Evolutionary conservation across 805 yeast genomes (phyloP).

Genomic region (Cyberlindnera xylosilytica): DNA sequence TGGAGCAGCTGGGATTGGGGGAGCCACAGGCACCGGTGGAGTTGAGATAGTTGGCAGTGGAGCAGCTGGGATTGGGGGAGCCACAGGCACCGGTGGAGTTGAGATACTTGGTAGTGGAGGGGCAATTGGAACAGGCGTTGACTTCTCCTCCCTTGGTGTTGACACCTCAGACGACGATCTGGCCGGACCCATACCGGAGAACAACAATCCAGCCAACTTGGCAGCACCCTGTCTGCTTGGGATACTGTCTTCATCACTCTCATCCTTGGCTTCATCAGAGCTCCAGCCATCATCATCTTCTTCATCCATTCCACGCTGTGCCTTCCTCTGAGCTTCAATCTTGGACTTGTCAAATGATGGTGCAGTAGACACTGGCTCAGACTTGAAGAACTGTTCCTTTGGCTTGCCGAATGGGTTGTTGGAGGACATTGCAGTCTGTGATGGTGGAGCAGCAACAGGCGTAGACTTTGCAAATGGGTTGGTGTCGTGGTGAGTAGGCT

Average conservation of each 20-base stretch:
- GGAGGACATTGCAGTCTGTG: constrained; percentile 21
- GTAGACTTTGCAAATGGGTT: constrained; percentile 26
- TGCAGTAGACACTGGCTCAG: constrained; percentile 17
- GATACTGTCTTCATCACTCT: constrained; percentile 31
- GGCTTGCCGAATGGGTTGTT: constrained; percentile 63
- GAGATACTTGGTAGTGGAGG: constrained; percentile 28
- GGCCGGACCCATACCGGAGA: constrained; percentile 27
- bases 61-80: constrained; percentile 7
- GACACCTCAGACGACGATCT: constrained; percentile 22
- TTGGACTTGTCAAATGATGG: constrained; percentile 49
- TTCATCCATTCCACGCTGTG: constrained; percentile 52
- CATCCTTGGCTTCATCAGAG: constrained; percentile 32
- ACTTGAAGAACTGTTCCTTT: constrained; percentile 18
- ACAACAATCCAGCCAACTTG: constrained; percentile 27
- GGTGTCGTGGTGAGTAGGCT: constrained; percentile 18
- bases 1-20: constrained; percentile 5
- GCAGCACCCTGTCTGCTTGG: constrained; percentile 31
- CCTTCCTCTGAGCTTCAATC: constrained; percentile 67
- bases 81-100: constrained; percentile 10
- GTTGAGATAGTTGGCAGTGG: constrained; percentile 9
- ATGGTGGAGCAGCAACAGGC: constrained; percentile 8
- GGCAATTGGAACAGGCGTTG: constrained; percentile 24
- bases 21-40: constrained; percentile 7
- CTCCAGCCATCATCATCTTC: constrained; percentile 32
- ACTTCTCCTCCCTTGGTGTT: constrained; percentile 20